Evolutionary conservation across 2,329 filamentous ascomycete species (phyloP), one percentile per base, ranked within the genome.

Genomic region (Capronia epimyces): DNA sequence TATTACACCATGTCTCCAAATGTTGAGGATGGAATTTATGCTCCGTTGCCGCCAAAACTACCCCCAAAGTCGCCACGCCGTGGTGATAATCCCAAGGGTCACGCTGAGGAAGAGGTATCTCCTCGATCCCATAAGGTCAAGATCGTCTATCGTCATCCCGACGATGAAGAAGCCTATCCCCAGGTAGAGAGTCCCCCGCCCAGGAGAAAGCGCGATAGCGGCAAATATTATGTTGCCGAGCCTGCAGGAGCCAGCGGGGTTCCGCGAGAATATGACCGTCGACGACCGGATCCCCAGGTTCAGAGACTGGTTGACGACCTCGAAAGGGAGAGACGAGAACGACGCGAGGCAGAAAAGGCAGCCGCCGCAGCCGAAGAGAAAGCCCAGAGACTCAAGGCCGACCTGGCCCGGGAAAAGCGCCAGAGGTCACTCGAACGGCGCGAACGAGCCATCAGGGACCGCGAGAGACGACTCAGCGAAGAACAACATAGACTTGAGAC

Each of bases 91-190:
- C 44, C 44, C 16, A 34, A 45, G 10, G 29, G 25, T 12, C 44
- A 47, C 20, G 29, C 48, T 10, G 15, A 48, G 20, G 49, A 52
- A 49, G 43, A 55, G 16, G 32, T 40, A 29, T 51, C 50, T 50
- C 55, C 47, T 32, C 31, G 44, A 15, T 36, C 37, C 34, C 49
- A 27, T 10, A 50, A 52, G 27, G 54, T 57, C 43, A 55, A 52
- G 27, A 37, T 55, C 21, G 21, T 45, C 22, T 47, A 50, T 18
- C 43, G 31, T 12, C 36, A 48, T 29, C 18, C 25, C 16, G 39
- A 50, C n/a, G 53, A 57, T 13, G 49, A 55, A 25, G 49, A 53
- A 6, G 49, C 40, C 18, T 45, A 59, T 42, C 57, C 57, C n/a
- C 46, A 43, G 36, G 52, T 57, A 8, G 52, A 59, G 31, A 46